Base-by-base conservation (phyloP, 1,139 yeast genomes). In the Groenewaldozyma auringiensis region DNA sequence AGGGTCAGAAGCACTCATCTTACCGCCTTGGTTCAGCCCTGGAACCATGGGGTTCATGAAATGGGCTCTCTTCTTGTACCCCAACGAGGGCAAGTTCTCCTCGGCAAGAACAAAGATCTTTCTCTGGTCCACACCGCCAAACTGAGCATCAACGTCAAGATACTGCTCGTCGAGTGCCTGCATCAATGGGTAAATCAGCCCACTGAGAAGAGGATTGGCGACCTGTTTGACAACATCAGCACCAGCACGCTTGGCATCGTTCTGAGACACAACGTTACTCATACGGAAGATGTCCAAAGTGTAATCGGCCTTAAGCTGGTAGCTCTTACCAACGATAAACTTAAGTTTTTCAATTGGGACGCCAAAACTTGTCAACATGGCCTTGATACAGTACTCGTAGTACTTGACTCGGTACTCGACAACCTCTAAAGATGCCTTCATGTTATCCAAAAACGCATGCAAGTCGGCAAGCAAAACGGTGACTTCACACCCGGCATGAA, bases 221-320 rank as follows among this genome's bases (percentile, higher is more conserved):
- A 89, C 96, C 70, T 94, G 98, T 67, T 94, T 94, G 53, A 94
- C 99, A 48, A 94, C 99, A 67, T 94, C 99, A 13, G 99, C 98
- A 63, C 99, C 99, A 1, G 99, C 99, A 66, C 98, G 81, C 71
- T 87, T 87, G 55, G 97, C 96, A 62, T 89, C 97, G 63, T 92
- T 89, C 68, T 86, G 96, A 21, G 95, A 81, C 25, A 86, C 95
- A 40, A 72, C 66, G 64, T 92, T 89, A 40, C 94, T 76, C 62
- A 92, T 67, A 64, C 79, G 79, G 76, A 88, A 94, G 44, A 92
- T 69, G 61, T 94, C 99, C 79, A 94, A 64, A 17, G 95, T 83
- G 71, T 85, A 94, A 34, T 83, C 79, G 11, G 80, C 75, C 20
- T 76, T 68, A 50, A 82, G 71, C 69, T 94, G 97, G 72, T 88